Evolutionary conservation across 176 grass and related monocot genomes (phyloP).

Genomic region (Ampelocalamus luodianensis): DNA sequence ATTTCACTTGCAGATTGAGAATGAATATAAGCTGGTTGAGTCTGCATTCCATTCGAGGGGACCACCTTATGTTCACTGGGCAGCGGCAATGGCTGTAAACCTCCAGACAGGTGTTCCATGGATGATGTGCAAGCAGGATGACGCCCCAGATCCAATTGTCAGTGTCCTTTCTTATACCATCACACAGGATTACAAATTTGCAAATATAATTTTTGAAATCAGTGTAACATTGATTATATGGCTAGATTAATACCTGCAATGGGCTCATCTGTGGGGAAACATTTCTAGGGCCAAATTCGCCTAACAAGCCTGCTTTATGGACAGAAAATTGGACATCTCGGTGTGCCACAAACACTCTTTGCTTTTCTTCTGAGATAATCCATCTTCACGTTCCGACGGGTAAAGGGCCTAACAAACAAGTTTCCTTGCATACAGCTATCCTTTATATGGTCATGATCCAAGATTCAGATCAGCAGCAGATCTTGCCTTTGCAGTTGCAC

Average conservation of each 20-base stretch:
- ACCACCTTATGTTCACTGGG: slow-evolving; percentile 70
- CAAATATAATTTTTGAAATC: not conserved
- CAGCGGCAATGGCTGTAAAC: slow-evolving; percentile 69
- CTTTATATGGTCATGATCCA: slow-evolving; percentile 54
- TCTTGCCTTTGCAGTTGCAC: slow-evolving; percentile 58
- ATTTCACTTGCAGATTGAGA: slow-evolving; percentile 61
- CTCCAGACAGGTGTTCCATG: slow-evolving; percentile 74
- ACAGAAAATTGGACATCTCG: slow-evolving; percentile 67
- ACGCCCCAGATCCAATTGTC: slow-evolving; percentile 78
- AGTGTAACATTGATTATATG: slow-evolving; percentile 37
- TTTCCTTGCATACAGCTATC: slow-evolving; percentile 38
- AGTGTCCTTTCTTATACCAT: slow-evolving; percentile 31
- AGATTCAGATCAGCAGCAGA: slow-evolving; percentile 54
- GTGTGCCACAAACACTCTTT: slow-evolving; percentile 43
- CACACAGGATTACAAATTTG: slow-evolving; percentile 27
- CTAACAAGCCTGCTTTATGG: slow-evolving; percentile 65
- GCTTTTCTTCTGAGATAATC: slow-evolving; percentile 20
- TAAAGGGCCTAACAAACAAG: slow-evolving; percentile 34
- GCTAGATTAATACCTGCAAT: slow-evolving; percentile 72
- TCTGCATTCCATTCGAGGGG: slow-evolving; percentile 69
- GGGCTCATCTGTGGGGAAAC: slow-evolving; percentile 62
- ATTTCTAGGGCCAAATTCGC: slow-evolving; percentile 66
- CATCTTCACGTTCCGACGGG: not conserved
- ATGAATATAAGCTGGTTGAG: slow-evolving; percentile 76
- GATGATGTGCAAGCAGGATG: slow-evolving; percentile 89